Evolutionary conservation across 2,329 filamentous ascomycete genomes (phyloP).

Genomic region (Mycosphaerella arachidis): DNA sequence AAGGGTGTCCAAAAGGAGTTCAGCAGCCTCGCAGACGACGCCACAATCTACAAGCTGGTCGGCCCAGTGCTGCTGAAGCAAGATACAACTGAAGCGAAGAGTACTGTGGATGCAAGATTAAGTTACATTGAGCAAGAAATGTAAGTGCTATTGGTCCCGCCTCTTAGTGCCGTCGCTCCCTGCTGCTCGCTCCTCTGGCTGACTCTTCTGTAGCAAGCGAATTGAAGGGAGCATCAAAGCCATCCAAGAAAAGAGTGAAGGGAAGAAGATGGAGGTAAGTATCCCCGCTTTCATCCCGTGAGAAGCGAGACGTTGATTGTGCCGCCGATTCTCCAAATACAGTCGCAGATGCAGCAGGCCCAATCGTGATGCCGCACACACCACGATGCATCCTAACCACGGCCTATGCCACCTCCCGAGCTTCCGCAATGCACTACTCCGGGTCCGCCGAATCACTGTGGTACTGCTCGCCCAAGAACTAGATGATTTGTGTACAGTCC

Average conservation of each 20-base stretch:
- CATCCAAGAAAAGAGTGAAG: slow-evolving; percentile 61
- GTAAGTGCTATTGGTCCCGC: slow-evolving; percentile 47
- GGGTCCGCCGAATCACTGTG: not conserved
- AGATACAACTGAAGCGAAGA: slow-evolving; percentile 82
- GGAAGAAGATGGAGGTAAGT: slow-evolving; percentile 59
- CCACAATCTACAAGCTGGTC: slow-evolving; percentile 92
- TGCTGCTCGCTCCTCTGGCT: not conserved
- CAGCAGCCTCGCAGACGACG: slow-evolving; percentile 67
- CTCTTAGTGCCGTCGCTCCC: not conserved
- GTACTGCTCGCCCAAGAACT: too few relatives aligned
- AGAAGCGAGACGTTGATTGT: slow-evolving; percentile 4
- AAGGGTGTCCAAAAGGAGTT: slow-evolving; percentile 87
- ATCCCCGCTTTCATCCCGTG: not conserved
- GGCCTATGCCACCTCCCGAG: not conserved
- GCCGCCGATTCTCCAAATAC: slow-evolving; percentile 42
- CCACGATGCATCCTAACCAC: not conserved
- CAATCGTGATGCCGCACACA: not conserved
- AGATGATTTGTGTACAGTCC: too few relatives aligned
- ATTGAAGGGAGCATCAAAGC: slow-evolving; percentile 63
- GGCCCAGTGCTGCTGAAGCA: slow-evolving; percentile 93
- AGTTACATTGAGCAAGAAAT: slow-evolving; percentile 94
- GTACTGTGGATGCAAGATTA: slow-evolving; percentile 82
- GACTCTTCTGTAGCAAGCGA: slow-evolving; percentile 49
- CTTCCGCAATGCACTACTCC: not conserved
- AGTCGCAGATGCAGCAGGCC: slow-evolving; percentile 37